Percentiles rank a stretch among this genome's conserved stretches.
These are phyloP conservation scores for Cutaneotrichosporon dermatis DNA, from an alignment of 1,284 basidiomycete genomes.

Conservation along the genomic window DNA sequence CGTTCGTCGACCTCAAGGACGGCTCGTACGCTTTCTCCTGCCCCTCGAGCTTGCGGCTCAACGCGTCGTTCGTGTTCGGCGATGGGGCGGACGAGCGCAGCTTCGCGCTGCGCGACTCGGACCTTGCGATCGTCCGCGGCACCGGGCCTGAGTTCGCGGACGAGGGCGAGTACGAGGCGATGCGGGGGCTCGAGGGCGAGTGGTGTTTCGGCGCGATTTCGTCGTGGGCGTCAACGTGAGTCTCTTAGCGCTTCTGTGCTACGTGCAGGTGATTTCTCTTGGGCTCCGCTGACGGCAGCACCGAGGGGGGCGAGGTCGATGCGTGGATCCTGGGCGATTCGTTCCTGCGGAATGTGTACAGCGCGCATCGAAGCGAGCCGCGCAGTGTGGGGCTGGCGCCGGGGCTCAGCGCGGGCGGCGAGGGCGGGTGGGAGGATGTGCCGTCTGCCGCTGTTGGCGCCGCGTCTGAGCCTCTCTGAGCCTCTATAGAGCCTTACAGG, in stretches of 20 bases:
- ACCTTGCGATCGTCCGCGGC: not conserved
- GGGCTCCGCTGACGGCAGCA: not conserved
- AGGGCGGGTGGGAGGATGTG: slow-evolving; percentile 5
- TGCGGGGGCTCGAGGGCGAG: not conserved
- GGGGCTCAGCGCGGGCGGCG: not conserved
- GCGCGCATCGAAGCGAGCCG: slow-evolving; percentile 50
- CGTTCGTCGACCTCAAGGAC: not conserved
- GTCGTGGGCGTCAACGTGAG: not conserved
- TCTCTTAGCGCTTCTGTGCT: no score
- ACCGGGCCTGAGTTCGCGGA: not conserved
- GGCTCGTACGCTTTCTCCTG: not conserved
- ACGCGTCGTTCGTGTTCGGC: not conserved
- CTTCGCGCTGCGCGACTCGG: not conserved
- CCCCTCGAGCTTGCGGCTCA: not conserved
- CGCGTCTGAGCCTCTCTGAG: no score
- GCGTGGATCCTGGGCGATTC: slow-evolving; percentile 87
- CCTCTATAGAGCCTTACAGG: no score
- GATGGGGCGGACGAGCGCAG: not conserved
- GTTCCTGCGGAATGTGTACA: slow-evolving; percentile 70
- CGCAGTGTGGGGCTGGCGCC: slow-evolving; percentile 51
- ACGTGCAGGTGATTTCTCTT: no score
- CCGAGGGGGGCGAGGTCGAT: slow-evolving; percentile 2
- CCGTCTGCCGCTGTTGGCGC: not conserved
- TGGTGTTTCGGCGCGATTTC: not conserved
- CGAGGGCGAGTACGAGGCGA: not conserved